Percentiles rank a stretch among this genome's conserved stretches.
phyloP scores from a whole-genome alignment of 306 rosid species.

The Medicago ruthenica region DNA sequence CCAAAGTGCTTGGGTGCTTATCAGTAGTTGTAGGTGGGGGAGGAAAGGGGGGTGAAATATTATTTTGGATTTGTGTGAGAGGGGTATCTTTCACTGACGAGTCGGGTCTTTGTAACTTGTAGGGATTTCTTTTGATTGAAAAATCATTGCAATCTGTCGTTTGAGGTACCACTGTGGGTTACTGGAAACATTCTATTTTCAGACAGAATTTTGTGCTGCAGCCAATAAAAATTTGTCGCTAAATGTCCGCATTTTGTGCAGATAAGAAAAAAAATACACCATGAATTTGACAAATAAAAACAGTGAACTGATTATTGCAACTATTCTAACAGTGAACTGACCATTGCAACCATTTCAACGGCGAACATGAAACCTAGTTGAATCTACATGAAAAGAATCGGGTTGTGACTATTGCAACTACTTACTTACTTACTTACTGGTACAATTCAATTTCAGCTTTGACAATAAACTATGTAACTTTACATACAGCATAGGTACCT shows the following conservation, averaged over 20 bases:
- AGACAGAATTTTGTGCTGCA: neutral
- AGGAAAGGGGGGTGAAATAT: too few species aligned
- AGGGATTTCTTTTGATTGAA: neutral
- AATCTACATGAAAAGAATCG: neutral
- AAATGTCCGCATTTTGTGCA: neutral
- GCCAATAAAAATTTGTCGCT: slow-evolving; percentile 12
- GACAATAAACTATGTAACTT: slow-evolving; percentile 14
- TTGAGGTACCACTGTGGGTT: neutral
- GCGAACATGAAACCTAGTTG: neutral
- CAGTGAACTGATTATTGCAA: neutral
- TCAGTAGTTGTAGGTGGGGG: too few species aligned
- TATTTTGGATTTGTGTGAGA: neutral
- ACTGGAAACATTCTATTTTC: neutral
- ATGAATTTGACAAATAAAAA: slow-evolving; percentile 5
- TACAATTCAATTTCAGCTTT: slow-evolving; percentile 16
- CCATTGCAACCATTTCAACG: slow-evolving; percentile 1
- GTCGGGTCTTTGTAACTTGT: neutral
- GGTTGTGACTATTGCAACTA: neutral
- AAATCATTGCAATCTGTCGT: neutral
- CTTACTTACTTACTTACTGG: slow-evolving; percentile 18
- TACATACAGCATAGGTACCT: slow-evolving; percentile 8
- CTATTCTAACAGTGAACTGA: neutral
- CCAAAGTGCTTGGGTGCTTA: neutral
- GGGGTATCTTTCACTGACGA: neutral
- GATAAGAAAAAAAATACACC: neutral